Conservation (phyloP, 352 stramenopile species). For the Phytophthora citricola region DNA sequence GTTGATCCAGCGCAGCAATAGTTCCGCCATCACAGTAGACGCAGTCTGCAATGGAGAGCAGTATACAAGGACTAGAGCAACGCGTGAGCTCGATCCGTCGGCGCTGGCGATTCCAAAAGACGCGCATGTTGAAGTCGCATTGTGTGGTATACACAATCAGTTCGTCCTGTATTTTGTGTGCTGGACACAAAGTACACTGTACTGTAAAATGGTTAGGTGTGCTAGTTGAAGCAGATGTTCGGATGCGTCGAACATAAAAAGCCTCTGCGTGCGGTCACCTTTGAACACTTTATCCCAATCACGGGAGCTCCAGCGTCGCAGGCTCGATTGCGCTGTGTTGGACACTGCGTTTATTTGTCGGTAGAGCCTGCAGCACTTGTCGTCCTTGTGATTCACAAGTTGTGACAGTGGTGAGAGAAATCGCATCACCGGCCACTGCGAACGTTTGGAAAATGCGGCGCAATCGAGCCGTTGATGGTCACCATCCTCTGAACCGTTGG, state of each 20-base stretch:
- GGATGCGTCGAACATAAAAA: too few relatives aligned
- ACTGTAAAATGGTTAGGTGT: too few relatives aligned
- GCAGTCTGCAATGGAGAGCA: background rate
- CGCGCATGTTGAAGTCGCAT: conserved; percentile 19
- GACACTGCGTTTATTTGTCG: background rate
- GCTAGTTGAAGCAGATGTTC: conserved; percentile 1
- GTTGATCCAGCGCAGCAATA: conserved; percentile 86
- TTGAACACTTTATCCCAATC: background rate
- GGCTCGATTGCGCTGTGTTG: conserved; percentile 7
- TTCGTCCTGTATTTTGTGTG: background rate
- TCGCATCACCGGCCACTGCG: too few relatives aligned
- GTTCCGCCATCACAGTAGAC: conserved; percentile 60
- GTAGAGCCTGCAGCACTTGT: background rate
- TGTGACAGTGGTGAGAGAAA: too few relatives aligned
- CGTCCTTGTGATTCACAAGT: background rate
- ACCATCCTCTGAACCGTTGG: background rate
- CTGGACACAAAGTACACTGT: too few relatives aligned
- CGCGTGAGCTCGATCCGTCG: background rate
- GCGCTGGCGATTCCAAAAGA: background rate
- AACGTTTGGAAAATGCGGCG: background rate
- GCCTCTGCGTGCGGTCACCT: too few relatives aligned
- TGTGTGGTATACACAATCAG: conserved; percentile 11
- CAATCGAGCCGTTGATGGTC: background rate
- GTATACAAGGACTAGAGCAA: background rate
- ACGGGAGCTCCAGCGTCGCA: background rate